A percentile compares a stretch with the other conserved stretches of the same genome.
phyloP scores from a whole-genome alignment of 148 eudicot genomes.

The Spergularia bocconei region DNA sequence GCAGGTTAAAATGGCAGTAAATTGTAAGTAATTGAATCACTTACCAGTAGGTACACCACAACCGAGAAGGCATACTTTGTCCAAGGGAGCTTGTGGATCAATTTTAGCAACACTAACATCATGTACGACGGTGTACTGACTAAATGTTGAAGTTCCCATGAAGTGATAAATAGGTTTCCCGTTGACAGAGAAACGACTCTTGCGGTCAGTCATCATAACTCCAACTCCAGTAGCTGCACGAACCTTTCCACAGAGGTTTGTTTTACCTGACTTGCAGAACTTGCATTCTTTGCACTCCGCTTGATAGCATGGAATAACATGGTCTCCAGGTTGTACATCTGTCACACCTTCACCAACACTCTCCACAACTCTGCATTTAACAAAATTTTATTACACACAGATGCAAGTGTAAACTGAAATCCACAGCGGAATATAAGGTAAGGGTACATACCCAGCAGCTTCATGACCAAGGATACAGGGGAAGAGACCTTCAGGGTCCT shows the following conservation, averaged over 20 bases:
- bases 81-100: slow-evolving; percentile 88
- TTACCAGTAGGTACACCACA: slow-evolving; percentile 98
- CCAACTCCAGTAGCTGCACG: slow-evolving; percentile 95
- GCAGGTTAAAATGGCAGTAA: background rate
- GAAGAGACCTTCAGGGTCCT: slow-evolving; percentile 99
- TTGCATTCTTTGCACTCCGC: slow-evolving; percentile 98
- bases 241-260: slow-evolving; percentile 96
- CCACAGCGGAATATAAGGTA: background rate
- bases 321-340: slow-evolving; percentile 94
- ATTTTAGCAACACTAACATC: slow-evolving; percentile 99
- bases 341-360: slow-evolving; percentile 99
- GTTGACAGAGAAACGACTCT: slow-evolving; percentile 87
- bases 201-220: slow-evolving; percentile 93
- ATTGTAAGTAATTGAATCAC: background rate
- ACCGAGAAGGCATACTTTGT: slow-evolving; percentile 98
- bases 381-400: background rate
- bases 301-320: slow-evolving; percentile 98
- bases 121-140: slow-evolving; percentile 98
- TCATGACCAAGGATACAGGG: slow-evolving; percentile 99
- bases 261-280: slow-evolving; percentile 98
- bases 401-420: background rate
- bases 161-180: slow-evolving; percentile 94
- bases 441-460: slow-evolving; percentile 94
- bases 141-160: slow-evolving; percentile 99
- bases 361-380: slow-evolving; percentile 73